Percentiles rank a stretch among this genome's conserved stretches.
phyloP scores from a whole-genome alignment of 306 rosid genomes.

The Vigna unguiculata region DNA sequence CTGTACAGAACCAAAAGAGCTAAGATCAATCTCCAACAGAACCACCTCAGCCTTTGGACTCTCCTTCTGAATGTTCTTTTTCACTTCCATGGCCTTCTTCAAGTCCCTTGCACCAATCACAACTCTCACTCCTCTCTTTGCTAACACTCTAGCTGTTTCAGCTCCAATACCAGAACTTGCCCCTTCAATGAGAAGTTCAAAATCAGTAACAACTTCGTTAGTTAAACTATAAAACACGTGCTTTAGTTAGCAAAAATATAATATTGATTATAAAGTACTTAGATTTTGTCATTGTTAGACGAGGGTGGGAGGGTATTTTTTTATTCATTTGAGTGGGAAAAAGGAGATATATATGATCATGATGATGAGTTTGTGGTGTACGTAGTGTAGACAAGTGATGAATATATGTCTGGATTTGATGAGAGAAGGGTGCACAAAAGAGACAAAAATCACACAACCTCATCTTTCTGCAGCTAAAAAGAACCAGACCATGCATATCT shows the following conservation, averaged over 20 bases:
- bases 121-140: slow-evolving; percentile 91
- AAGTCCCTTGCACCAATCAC: slow-evolving; percentile 88
- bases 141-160: slow-evolving; percentile 90
- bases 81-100: slow-evolving; percentile 69
- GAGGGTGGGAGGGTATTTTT: slow-evolving; percentile 6
- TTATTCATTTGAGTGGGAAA: slow-evolving; percentile 8
- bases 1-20: slow-evolving; percentile 78
- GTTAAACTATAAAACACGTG: slow-evolving; percentile 23
- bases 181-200: slow-evolving; percentile 53
- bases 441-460: slow-evolving; percentile 52
- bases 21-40: slow-evolving; percentile 79
- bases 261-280: neutral
- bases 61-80: slow-evolving; percentile 63
- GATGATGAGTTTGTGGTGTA: slow-evolving; percentile 19
- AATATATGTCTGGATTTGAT: slow-evolving; percentile 43
- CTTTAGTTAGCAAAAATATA: slow-evolving; percentile 19
- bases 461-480: slow-evolving; percentile 55
- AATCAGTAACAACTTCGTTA: slow-evolving; percentile 20
- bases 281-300: neutral
- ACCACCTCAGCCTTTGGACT: slow-evolving; percentile 75
- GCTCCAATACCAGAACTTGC: slow-evolving; percentile 95
- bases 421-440: slow-evolving; percentile 31
- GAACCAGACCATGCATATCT: slow-evolving; percentile 35
- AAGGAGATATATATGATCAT: slow-evolving; percentile 9
- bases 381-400: slow-evolving; percentile 17